Percentiles rank a stretch among this genome's conserved stretches.
Evolutionary conservation across 192 early-diverging fungal genomes (phyloP).

Genomic region (Coemansia sp.): DNA sequence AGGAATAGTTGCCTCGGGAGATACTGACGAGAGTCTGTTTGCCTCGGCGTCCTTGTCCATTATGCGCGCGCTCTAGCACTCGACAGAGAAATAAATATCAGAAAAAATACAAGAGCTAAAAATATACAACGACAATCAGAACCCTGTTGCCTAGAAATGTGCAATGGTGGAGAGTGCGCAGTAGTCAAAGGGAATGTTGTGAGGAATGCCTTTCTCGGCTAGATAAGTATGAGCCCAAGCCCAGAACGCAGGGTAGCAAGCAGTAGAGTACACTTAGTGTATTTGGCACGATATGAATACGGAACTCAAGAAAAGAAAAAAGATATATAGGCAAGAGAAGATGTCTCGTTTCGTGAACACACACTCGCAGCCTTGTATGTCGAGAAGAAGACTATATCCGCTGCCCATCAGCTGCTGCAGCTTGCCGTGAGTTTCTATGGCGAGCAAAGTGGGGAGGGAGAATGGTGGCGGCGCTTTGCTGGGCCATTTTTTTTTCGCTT

Average conservation of each 20-base stretch:
- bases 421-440: not conserved
- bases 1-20: constrained; percentile 25
- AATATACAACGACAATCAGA: not conserved
- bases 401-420: not conserved
- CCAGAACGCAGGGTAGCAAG: constrained; percentile 5
- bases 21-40: constrained; percentile 10
- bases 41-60: constrained; percentile 12
- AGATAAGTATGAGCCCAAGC: not conserved
- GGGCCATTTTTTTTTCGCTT: not conserved
- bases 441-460: not conserved
- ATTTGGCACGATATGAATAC: not conserved
- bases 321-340: not conserved
- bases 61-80: not conserved
- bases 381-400: not conserved
- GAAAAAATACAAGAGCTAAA: constrained; percentile 2
- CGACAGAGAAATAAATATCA: not conserved
- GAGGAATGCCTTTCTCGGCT: constrained; percentile 8
- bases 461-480: constrained; percentile 3
- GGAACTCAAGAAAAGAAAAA: not conserved
- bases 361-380: not conserved
- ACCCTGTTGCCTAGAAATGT: constrained; percentile 6
- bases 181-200: constrained; percentile 22
- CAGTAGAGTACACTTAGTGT: constrained; percentile 8
- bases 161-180: constrained; percentile 12
- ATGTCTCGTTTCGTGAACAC: not conserved